Base-by-base conservation (phyloP, 2,329 filamentous ascomycete genomes). In the Stromatinia cepivora region DNA sequence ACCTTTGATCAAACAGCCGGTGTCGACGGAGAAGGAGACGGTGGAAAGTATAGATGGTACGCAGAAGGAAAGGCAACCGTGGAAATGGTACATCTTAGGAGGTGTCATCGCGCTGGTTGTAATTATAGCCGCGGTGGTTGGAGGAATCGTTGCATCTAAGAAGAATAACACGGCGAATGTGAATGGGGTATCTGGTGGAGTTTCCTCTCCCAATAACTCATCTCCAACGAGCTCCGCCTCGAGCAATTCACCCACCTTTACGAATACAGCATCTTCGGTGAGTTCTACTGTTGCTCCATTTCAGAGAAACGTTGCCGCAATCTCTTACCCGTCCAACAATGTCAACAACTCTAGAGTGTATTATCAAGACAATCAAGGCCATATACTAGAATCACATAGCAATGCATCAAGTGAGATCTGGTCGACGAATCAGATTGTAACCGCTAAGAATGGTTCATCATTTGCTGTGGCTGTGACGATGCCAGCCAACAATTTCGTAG, bases 381-480 rank as follows among this genome's bases (percentile, higher is more conserved):
- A 56, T 4, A 68, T 73, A 39, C 54, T 72, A 20, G 72, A 72
- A 58, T 64, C 72, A 36, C 50, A 66, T n/a, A 52, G 31, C 13
- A 68, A 57, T 46, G 61, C 66, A 10, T 54, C 58, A 10, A 61
- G 53, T 20, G 42, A 17, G 50, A 71, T 53, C 13, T 73, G 71
- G 71, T 52, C 56, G 20, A 64, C 46, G n/a, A 69, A 25, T 34
- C 1, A 25, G 6, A 45, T 73, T 67, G 69, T 70, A 6, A 67
- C 66, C 50, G 53, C 69, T 11, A 58, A 34, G 22, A 70, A 58
- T 67, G 69, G 61, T n/a, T 64, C 69, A 36, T 46, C 71, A 13
- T 66, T 73, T n/a, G 72, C 72, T 50, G 69, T 67, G 28, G 66
- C 72, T 28, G 71, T 73, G 3, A 70, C 72, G 10, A 70, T 58